phyloP scores from a whole-genome alignment of 2,329 filamentous ascomycete genomes.

The Monosporascus ibericus region DNA sequence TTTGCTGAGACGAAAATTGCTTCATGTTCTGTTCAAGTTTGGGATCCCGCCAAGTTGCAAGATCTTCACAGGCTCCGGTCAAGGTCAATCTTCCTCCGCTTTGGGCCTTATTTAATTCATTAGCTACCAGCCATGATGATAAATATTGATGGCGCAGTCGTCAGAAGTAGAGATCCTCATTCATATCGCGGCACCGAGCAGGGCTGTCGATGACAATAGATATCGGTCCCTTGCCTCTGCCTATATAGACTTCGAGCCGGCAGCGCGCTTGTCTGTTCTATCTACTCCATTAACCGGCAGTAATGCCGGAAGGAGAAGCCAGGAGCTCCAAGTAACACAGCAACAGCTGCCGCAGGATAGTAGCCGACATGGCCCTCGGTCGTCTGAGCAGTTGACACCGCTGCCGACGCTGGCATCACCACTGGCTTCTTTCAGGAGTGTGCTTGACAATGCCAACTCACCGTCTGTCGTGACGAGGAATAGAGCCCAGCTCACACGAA shows the following conservation, averaged over 20 bases:
- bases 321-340: slow-evolving; percentile 1
- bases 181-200: slow-evolving; percentile 48
- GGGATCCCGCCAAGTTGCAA: too few species aligned
- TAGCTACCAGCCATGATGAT: slow-evolving; percentile 5
- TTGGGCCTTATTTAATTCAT: not conserved
- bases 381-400: slow-evolving; percentile 7
- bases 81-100: too few species aligned
- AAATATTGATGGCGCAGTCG: slow-evolving; percentile 20
- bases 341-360: slow-evolving; percentile 6
- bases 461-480: slow-evolving; percentile 20
- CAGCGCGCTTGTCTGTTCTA: slow-evolving; percentile 2
- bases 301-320: slow-evolving; percentile 1
- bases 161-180: slow-evolving; percentile 46
- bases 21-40: too few species aligned
- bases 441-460: slow-evolving; percentile 34
- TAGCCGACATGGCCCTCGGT: slow-evolving; percentile 1
- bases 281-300: not conserved
- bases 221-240: slow-evolving; percentile 45
- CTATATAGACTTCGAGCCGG: slow-evolving; percentile 43
- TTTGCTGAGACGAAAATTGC: too few species aligned
- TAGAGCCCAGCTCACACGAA: not conserved
- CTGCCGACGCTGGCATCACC: slow-evolving; percentile 17
- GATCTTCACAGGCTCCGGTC: too few species aligned
- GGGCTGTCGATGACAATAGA: slow-evolving; percentile 37
- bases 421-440: slow-evolving; percentile 39